Conservation (phyloP, 2,329 filamentous ascomycete genomes). For the Fusarium sp. region DNA sequence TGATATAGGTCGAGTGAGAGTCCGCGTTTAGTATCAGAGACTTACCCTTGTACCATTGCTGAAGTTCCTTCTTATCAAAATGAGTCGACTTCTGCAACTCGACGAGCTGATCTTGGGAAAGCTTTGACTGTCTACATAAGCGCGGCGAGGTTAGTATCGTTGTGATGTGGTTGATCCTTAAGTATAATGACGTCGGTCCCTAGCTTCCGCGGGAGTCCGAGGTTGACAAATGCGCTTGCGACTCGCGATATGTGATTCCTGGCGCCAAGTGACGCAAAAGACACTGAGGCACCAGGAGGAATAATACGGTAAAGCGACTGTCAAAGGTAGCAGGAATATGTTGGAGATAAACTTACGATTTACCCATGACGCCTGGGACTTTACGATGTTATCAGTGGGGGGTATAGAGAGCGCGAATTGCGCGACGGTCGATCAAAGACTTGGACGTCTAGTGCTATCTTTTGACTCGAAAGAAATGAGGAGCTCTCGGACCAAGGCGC, state of each 20-base stretch:
- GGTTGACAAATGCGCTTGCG: slow-evolving; percentile 35
- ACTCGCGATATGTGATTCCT: slow-evolving; percentile 15
- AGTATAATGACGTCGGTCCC: slow-evolving; percentile 40
- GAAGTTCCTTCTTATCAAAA: slow-evolving; percentile 99
- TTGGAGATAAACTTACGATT: slow-evolving; percentile 59
- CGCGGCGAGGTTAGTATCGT: slow-evolving; percentile 32
- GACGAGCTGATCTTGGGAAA: slow-evolving; percentile 93
- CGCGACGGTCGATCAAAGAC: slow-evolving; percentile 30
- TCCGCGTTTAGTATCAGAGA: slow-evolving; percentile 1
- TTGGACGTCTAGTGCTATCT: slow-evolving; percentile 8
- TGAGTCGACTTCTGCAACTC: slow-evolving; percentile 97
- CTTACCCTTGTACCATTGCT: slow-evolving; percentile 99
- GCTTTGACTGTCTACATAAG: slow-evolving; percentile 86
- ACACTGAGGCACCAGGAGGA: neutral
- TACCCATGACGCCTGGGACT: slow-evolving; percentile 54
- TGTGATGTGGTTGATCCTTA: slow-evolving; percentile 7
- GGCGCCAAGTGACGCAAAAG: slow-evolving; percentile 15
- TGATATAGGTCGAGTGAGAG: neutral
- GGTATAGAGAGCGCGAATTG: slow-evolving; percentile 39
- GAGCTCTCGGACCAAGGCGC: slow-evolving; percentile 1
- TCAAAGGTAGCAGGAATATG: neutral
- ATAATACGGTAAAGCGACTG: neutral
- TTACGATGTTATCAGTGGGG: slow-evolving; percentile 17
- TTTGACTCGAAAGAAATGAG: slow-evolving; percentile 12
- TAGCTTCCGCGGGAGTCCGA: slow-evolving; percentile 32